Conservation (phyloP, 331 rosid genomes). For the Rhamnella rubrinervis region DNA sequence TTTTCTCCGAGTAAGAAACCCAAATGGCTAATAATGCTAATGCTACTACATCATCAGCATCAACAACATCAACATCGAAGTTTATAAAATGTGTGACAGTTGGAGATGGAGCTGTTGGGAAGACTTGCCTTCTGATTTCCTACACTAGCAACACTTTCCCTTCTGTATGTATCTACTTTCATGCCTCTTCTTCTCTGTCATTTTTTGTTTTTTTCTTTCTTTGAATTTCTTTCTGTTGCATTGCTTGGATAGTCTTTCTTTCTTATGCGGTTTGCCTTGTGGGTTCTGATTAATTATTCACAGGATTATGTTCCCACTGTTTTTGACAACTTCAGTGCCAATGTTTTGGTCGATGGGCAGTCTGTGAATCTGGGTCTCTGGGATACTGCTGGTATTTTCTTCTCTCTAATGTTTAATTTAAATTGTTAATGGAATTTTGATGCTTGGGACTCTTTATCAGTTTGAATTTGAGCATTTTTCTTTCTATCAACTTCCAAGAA, state of each 20-base stretch:
- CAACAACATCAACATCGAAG: slow-evolving; percentile 28
- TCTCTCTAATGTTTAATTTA: background rate
- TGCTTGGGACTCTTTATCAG: slow-evolving; percentile 1
- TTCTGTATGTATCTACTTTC: slow-evolving; percentile 7
- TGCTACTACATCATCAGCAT: slow-evolving; percentile 3
- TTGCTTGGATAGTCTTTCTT: background rate
- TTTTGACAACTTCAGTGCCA: slow-evolving; percentile 59
- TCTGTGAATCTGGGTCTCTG: slow-evolving; percentile 57
- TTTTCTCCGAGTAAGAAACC: background rate
- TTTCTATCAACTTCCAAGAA: background rate
- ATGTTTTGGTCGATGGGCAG: slow-evolving; percentile 47
- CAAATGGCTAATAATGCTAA: slow-evolving; percentile 10
- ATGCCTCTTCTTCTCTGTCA: background rate
- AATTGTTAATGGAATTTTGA: background rate
- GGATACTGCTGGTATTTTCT: slow-evolving; percentile 57
- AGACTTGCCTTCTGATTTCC: slow-evolving; percentile 51
- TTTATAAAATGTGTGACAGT: slow-evolving; percentile 48
- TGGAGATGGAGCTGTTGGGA: slow-evolving; percentile 57
- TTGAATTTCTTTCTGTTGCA: background rate
- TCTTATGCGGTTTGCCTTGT: slow-evolving; percentile 9
- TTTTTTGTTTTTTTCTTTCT: background rate
- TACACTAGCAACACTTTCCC: slow-evolving; percentile 58
- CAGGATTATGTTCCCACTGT: slow-evolving; percentile 68
- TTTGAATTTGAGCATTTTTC: background rate
- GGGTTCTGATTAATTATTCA: background rate